Percentiles rank a stretch among this genome's conserved stretches.
Conservation (phyloP, 2,329 filamentous ascomycete species). For the Diaporthe helianthi region DNA sequence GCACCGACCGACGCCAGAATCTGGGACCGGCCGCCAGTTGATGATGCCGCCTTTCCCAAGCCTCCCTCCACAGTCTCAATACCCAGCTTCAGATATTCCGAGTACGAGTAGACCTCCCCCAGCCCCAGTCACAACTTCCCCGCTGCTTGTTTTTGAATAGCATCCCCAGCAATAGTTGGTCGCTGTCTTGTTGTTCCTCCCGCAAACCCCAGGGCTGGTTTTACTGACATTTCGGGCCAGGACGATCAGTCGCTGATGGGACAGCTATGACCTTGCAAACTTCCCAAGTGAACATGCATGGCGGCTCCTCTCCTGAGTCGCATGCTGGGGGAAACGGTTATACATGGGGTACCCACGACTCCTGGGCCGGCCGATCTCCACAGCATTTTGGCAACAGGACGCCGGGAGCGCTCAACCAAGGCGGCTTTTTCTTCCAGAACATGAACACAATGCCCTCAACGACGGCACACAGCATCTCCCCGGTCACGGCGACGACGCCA, state of each 20-base stretch:
- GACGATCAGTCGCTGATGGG: conserved; percentile 33
- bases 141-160: conserved; percentile 56
- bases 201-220: conserved; percentile 36
- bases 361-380: conserved; percentile 34
- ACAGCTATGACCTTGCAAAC: conserved; percentile 33
- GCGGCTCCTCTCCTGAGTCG: conserved; percentile 33
- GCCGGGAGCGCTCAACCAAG: conserved; percentile 26
- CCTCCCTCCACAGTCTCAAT: conserved; percentile 51
- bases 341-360: conserved; percentile 32
- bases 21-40: conserved; percentile 24
- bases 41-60: conserved; percentile 47
- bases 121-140: conserved; percentile 39
- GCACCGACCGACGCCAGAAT: conserved; percentile 29
- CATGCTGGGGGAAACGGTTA: conserved; percentile 33
- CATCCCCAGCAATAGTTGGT: conserved; percentile 44
- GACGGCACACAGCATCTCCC: conserved; percentile 33
- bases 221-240: conserved; percentile 29
- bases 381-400: conserved; percentile 33
- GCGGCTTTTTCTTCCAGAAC: conserved; percentile 32
- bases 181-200: conserved; percentile 36
- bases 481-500: conserved; percentile 33
- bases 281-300: conserved; percentile 32
- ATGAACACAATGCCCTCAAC: conserved; percentile 33
- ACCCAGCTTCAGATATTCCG: conserved; percentile 58
- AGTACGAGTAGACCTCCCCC: conserved; percentile 48